Evolutionary conservation across 2,329 filamentous ascomycete species (phyloP).

Genomic region (Nothophaeocryptopus gaeumannii): DNA sequence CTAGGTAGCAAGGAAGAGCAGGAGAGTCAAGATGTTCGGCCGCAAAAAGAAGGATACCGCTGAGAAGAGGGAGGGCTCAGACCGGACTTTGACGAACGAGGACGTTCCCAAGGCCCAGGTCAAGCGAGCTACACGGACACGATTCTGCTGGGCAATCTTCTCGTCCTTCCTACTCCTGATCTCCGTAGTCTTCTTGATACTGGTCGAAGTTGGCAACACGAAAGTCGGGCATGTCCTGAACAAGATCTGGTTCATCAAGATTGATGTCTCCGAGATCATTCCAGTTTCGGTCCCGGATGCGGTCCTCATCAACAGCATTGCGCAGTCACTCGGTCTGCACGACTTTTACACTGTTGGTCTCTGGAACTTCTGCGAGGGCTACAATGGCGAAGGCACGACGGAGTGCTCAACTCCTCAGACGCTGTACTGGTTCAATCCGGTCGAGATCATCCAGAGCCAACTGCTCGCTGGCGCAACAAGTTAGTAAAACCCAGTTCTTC

Average conservation of each 20-base stretch:
- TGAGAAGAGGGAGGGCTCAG: conserved; percentile 17
- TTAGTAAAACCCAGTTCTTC: conserved; percentile 38
- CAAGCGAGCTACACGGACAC: conserved; percentile 51
- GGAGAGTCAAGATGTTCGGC: conserved; percentile 31
- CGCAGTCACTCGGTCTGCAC: conserved; percentile 79
- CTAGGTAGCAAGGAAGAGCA: neutral
- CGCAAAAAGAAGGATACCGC: conserved; percentile 24
- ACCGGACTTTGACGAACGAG: conserved; percentile 31
- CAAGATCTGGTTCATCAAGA: conserved; percentile 77
- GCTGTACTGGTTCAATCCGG: conserved; percentile 89
- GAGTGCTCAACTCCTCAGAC: conserved; percentile 66
- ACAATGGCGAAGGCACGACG: conserved; percentile 70
- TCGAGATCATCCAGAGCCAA: conserved; percentile 75
- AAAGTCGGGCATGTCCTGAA: conserved; percentile 59
- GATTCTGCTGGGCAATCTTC: conserved; percentile 61
- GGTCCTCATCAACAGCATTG: conserved; percentile 79
- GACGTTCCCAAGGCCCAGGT: conserved; percentile 37
- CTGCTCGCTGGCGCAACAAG: conserved; percentile 77
- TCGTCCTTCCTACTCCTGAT: conserved; percentile 70
- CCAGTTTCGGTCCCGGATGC: conserved; percentile 69
- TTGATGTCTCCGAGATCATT: conserved; percentile 80
- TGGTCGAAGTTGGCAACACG: conserved; percentile 77
- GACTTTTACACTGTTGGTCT: conserved; percentile 93
- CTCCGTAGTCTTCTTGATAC: conserved; percentile 72
- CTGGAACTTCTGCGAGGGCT: conserved; percentile 91